These are phyloP conservation scores for Irineochytrium annulatum DNA, from an alignment of 192 early-diverging fungal genomes.

Conservation along the genomic window DNA sequence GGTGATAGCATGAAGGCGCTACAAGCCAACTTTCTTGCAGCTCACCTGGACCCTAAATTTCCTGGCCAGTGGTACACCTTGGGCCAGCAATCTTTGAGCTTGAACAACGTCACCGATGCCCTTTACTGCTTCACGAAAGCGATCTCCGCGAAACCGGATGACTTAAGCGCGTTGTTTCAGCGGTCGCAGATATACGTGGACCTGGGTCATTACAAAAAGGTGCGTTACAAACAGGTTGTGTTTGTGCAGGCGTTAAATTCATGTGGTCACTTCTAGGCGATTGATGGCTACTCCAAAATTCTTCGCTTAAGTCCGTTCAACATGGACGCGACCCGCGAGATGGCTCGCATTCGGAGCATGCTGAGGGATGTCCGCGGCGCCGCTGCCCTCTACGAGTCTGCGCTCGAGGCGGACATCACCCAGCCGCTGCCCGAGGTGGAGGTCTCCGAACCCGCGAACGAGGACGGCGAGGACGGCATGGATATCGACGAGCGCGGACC, in stretches of 20 bases:
- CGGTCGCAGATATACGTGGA: slow-evolving; percentile 62
- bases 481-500: too few species aligned
- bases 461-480: slow-evolving; percentile 37
- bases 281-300: slow-evolving; percentile 53
- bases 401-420: slow-evolving; percentile 27
- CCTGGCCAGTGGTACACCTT: slow-evolving; percentile 76
- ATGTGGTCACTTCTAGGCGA: slow-evolving; percentile 34
- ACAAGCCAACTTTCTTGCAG: slow-evolving; percentile 82
- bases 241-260: slow-evolving; percentile 13
- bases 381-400: slow-evolving; percentile 31
- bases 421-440: slow-evolving; percentile 13
- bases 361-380: slow-evolving; percentile 54
- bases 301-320: slow-evolving; percentile 61
- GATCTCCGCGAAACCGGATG: slow-evolving; percentile 54
- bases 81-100: slow-evolving; percentile 67
- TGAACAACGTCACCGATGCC: slow-evolving; percentile 69
- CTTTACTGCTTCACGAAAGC: slow-evolving; percentile 78
- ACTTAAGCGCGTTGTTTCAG: slow-evolving; percentile 68
- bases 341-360: slow-evolving; percentile 54
- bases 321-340: slow-evolving; percentile 60
- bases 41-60: slow-evolving; percentile 76
- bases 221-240: slow-evolving; percentile 17
- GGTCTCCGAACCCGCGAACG: slow-evolving; percentile 22
- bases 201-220: slow-evolving; percentile 48
- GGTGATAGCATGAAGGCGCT: slow-evolving; percentile 70